Base-by-base conservation (phyloP, 768 basidiomycete genomes). In the Gloeostereum incarnatum region DNA sequence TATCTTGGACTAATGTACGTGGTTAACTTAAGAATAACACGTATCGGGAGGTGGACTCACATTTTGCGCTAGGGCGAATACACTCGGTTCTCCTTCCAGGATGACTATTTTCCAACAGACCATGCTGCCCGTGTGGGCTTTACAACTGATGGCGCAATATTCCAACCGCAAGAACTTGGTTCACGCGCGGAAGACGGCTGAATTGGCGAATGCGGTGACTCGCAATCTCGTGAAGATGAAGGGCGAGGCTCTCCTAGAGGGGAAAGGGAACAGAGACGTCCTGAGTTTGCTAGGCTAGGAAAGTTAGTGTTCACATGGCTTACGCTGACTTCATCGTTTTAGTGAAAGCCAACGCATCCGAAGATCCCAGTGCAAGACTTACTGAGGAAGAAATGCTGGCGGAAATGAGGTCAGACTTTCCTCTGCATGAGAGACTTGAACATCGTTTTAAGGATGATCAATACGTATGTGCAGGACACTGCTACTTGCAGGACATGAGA, bases 401-500 rank as follows among this genome's bases (percentile, higher is more conserved):
- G 27, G 67, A 59, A 55, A 66, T 58, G 65, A 50, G 52, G 54
- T 58, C 36, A 19, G 53, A 18, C 17, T 14, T 29, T 19, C 9
- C 19, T 11, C 26, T 41, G 4, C 23, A 35, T 22, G 31, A 33
- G 1, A 31, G 33, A 23, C n/a, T 6, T 21, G 6, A 9, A 22
- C 8, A 37, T 17, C 2, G 5, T 37, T 19, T 5, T 35, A 35
- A 21, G 16, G 8, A 14, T 14, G 3, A 39, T 16, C 18, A 10
- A 11, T 11, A 13, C 17, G n/a, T 17, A 17, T 21, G 16, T 38
- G 6, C n/a, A 70, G 68, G 13, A 69, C 66, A 17, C 64, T 72
- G 8, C 46, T 71, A 8, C 45, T 73, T 8, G 68, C 68, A 27
- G 69, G 68, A 1, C 71, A 82, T 50, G 81, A 80, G 51, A 81